Percentiles rank a stretch among this genome's conserved stretches.
Evolutionary conservation across 176 grass and related monocot genomes (phyloP).

Genomic region (Microstegium vimineum): DNA sequence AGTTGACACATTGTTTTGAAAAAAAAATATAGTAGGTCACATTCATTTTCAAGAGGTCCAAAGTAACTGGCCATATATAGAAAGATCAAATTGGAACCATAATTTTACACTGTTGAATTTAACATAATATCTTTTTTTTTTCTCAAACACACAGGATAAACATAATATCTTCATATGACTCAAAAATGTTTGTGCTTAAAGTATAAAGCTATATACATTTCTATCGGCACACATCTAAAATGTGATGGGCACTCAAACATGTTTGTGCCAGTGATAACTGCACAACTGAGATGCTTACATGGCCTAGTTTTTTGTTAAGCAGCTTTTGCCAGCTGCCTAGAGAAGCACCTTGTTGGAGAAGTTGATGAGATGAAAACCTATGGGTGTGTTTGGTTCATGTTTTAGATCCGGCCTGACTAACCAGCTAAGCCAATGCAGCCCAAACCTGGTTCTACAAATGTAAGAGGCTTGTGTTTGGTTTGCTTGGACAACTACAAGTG

Average conservation of each 20-base stretch:
- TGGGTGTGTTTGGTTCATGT: too few relatives aligned
- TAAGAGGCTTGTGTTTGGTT: too few relatives aligned
- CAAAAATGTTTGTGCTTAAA: neutral
- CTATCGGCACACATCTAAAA: neutral
- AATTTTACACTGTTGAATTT: neutral
- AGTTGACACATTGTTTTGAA: neutral
- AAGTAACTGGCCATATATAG: neutral
- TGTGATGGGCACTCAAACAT: neutral
- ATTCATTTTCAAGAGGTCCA: neutral
- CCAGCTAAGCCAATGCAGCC: too few relatives aligned
- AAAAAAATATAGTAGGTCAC: neutral
- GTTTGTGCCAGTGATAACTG: neutral
- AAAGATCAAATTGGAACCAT: neutral
- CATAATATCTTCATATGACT: neutral
- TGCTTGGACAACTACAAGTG: too few relatives aligned
- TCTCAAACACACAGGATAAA: too few relatives aligned
- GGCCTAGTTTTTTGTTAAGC: neutral
- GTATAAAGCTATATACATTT: neutral
- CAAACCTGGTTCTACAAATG: too few relatives aligned
- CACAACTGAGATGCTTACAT: neutral
- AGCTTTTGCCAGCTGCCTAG: neutral
- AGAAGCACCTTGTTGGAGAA: neutral
- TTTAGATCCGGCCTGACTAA: too few relatives aligned
- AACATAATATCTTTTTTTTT: too few relatives aligned
- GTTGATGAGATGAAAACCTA: neutral